Evolutionary conservation across 495 filamentous ascomycete genomes (phyloP).

Genomic region (Penicillium antarcticum): DNA sequence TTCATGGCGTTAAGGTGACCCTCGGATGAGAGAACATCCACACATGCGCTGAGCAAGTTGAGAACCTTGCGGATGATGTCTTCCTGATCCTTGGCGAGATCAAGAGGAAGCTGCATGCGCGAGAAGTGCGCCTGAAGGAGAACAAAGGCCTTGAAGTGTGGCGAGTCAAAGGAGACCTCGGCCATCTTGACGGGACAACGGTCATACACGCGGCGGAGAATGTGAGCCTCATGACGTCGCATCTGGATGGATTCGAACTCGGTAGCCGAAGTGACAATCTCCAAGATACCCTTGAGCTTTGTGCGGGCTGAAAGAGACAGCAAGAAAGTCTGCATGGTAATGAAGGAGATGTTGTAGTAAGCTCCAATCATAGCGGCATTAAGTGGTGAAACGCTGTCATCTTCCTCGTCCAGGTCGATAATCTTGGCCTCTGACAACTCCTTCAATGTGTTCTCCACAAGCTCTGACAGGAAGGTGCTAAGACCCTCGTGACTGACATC

Average conservation of each 20-base stretch:
- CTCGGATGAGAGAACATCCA: slow-evolving; percentile 94
- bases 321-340: slow-evolving; percentile 99
- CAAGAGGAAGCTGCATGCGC: slow-evolving; percentile 89
- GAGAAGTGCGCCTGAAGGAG: slow-evolving; percentile 97
- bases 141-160: slow-evolving; percentile 97
- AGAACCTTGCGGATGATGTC: slow-evolving; percentile 81
- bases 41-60: slow-evolving; percentile 83
- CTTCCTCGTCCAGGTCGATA: slow-evolving; percentile 94
- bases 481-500: slow-evolving; percentile 91
- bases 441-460: slow-evolving; percentile 89
- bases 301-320: slow-evolving; percentile 85
- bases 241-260: slow-evolving; percentile 97
- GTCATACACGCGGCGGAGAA: slow-evolving; percentile 91
- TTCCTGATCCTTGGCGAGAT: slow-evolving; percentile 97
- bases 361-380: slow-evolving; percentile 97
- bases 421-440: slow-evolving; percentile 93
- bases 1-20: slow-evolving; percentile 95
- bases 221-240: slow-evolving; percentile 83
- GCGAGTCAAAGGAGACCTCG: slow-evolving; percentile 79
- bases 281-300: slow-evolving; percentile 92
- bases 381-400: slow-evolving; percentile 82
- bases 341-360: slow-evolving; percentile 99
- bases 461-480: slow-evolving; percentile 89
- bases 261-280: slow-evolving; percentile 95
- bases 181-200: slow-evolving; percentile 93